Conservation (phyloP, 2,329 filamentous ascomycete genomes). For the Sodiomyces alkalinus region DNA sequence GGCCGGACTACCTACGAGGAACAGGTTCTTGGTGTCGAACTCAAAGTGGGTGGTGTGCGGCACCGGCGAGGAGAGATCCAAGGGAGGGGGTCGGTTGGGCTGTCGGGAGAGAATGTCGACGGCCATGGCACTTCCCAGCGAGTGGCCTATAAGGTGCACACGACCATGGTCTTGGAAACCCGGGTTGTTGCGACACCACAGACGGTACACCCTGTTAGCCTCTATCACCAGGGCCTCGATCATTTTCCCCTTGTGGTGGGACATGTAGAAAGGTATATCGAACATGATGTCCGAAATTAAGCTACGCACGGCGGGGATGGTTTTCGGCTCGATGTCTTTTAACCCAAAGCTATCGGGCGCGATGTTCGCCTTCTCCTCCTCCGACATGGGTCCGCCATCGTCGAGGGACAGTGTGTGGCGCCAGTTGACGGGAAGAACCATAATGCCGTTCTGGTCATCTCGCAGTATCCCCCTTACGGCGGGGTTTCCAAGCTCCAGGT, state of each 20-base stretch:
- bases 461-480: constrained; percentile 63
- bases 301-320: constrained; percentile 80
- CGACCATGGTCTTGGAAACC: constrained; percentile 67
- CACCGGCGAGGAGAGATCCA: constrained; percentile 25
- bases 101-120: constrained; percentile 83
- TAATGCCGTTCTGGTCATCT: constrained; percentile 70
- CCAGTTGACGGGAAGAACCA: constrained; percentile 93
- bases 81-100: constrained; percentile 51
- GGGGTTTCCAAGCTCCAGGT: constrained; percentile 63
- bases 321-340: constrained; percentile 82
- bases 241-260: constrained; percentile 92
- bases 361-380: constrained; percentile 36
- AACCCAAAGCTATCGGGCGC: constrained; percentile 46
- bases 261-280: constrained; percentile 95
- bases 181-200: constrained; percentile 91
- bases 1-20: constrained; percentile 77
- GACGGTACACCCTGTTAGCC: constrained; percentile 85
- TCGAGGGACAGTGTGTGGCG: constrained; percentile 77
- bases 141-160: constrained; percentile 87
- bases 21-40: constrained; percentile 81
- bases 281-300: constrained; percentile 97
- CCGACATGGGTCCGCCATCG: constrained; percentile 50
- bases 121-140: constrained; percentile 86
- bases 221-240: constrained; percentile 75
- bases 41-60: constrained; percentile 54